A percentile compares a stretch with the other conserved stretches of the same genome.
Conservation (phyloP, 2,329 filamentous ascomycete genomes). For the Ciborinia camelliae region DNA sequence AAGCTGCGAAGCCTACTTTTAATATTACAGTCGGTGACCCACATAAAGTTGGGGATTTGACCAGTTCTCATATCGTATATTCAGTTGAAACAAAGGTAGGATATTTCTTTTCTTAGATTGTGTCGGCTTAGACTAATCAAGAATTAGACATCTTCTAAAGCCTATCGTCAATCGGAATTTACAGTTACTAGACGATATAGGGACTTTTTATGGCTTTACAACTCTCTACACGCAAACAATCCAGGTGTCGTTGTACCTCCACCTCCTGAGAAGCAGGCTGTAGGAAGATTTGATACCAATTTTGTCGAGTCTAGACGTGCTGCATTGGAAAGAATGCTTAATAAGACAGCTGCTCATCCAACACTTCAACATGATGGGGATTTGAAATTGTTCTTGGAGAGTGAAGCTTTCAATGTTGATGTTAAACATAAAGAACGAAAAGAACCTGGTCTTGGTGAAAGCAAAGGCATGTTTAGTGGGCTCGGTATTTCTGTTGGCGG, state of each 20-base stretch:
- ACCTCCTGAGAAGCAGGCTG: slow-evolving; percentile 95
- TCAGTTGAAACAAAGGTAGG: slow-evolving; percentile 86
- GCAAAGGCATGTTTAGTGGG: slow-evolving; percentile 87
- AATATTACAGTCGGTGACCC: slow-evolving; percentile 91
- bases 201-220: slow-evolving; percentile 98
- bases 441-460: slow-evolving; percentile 81
- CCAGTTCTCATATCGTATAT: slow-evolving; percentile 96
- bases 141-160: slow-evolving; percentile 83
- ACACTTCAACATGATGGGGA: slow-evolving; percentile 90
- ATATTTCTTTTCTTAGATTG: slow-evolving; percentile 5
- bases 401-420: slow-evolving; percentile 91
- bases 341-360: slow-evolving; percentile 87
- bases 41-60: slow-evolving; percentile 95
- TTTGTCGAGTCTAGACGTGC: slow-evolving; percentile 92
- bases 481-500: slow-evolving; percentile 76
- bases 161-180: slow-evolving; percentile 89
- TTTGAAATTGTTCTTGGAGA: slow-evolving; percentile 94
- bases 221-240: slow-evolving; percentile 87
- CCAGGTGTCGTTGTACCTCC: slow-evolving; percentile 93
- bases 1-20: slow-evolving; percentile 89
- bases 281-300: slow-evolving; percentile 92
- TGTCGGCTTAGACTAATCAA: slow-evolving; percentile 22
- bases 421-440: slow-evolving; percentile 96
- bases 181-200: slow-evolving; percentile 90
- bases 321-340: slow-evolving; percentile 94